These are phyloP conservation scores for Verticillium albo-atrum DNA, from an alignment of 2,329 filamentous ascomycete genomes.

Conservation along the genomic window DNA sequence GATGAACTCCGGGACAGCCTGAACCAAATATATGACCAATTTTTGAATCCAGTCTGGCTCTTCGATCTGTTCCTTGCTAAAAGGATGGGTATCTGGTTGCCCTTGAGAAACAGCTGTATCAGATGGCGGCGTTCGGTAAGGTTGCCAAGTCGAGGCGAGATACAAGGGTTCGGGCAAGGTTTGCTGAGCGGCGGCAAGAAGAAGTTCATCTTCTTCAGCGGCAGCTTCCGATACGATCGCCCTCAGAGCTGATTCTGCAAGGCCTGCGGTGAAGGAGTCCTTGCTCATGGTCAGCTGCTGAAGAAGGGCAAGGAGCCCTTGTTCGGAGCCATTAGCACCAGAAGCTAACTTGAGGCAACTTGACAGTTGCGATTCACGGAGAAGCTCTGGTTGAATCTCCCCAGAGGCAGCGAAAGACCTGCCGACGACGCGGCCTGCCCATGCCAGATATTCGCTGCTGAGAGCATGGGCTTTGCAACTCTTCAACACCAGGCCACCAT, in stretches of 20 bases:
- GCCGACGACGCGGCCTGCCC: conserved; percentile 82
- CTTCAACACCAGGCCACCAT: conserved; percentile 68
- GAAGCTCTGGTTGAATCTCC: conserved; percentile 54
- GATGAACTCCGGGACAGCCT: conserved; percentile 55
- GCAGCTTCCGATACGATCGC: conserved; percentile 50
- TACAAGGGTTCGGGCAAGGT: conserved; percentile 48
- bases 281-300: conserved; percentile 57
- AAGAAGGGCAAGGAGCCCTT: conserved; percentile 57
- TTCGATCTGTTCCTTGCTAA: conserved; percentile 35
- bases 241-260: conserved; percentile 58
- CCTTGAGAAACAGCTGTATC: conserved; percentile 26
- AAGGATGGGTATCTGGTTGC: conserved; percentile 23
- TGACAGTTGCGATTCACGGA: conserved; percentile 54
- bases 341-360: conserved; percentile 43
- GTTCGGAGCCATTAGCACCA: conserved; percentile 54
- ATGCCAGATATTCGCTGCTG: conserved; percentile 68
- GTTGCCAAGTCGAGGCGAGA: conserved; percentile 51
- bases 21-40: conserved; percentile 58
- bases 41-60: conserved; percentile 55
- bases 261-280: conserved; percentile 49
- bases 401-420: conserved; percentile 78
- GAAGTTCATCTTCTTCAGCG: conserved; percentile 38
- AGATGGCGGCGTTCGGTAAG: conserved; percentile 51
- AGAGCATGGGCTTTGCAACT: conserved; percentile 63
- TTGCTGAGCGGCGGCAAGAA: conserved; percentile 46